phyloP scores from a whole-genome alignment of 805 yeast genomes.

The Candida methanosorbosa region DNA sequence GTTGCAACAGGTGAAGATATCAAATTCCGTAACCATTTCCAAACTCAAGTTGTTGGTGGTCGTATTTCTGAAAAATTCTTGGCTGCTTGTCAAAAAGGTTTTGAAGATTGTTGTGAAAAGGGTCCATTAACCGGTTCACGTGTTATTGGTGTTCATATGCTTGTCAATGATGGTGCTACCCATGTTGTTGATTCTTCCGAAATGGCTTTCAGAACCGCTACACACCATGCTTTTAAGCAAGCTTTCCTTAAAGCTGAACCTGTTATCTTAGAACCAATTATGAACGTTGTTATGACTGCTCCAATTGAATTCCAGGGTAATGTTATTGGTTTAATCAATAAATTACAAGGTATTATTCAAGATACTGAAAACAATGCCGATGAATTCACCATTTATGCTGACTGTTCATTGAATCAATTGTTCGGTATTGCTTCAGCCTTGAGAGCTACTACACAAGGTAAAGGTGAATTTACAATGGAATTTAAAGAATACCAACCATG shows the following conservation, averaged over 20 bases:
- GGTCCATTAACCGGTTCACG: conserved; percentile 95
- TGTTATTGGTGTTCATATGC: conserved; percentile 89
- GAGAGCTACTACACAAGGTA: conserved; percentile 97
- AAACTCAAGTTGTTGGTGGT: conserved; percentile 92
- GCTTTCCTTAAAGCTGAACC: conserved; percentile 83
- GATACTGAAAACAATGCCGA: conserved; percentile 93
- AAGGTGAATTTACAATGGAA: conserved; percentile 95
- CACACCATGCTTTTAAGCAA: conserved; percentile 84
- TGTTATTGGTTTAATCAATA: conserved; percentile 86
- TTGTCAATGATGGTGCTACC: conserved; percentile 92
- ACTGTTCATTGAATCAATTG: conserved; percentile 93
- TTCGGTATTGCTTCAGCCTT: conserved; percentile 93
- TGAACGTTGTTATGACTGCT: conserved; percentile 88
- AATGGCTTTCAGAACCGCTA: conserved; percentile 89
- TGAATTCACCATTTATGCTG: conserved; percentile 88
- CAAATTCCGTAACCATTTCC: conserved; percentile 55
- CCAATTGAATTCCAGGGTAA: conserved; percentile 95
- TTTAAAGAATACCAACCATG: conserved; percentile 90
- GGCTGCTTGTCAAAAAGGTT: conserved; percentile 91
- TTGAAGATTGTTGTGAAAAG: conserved; percentile 88
- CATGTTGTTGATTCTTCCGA: conserved; percentile 97
- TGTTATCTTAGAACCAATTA: conserved; percentile 89
- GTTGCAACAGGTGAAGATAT: conserved; percentile 19
- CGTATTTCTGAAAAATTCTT: conserved; percentile 92
- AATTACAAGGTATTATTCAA: conserved; percentile 82